phyloP scores from a whole-genome alignment of 176 grass and related monocot genomes.

The Triticum turgidum region DNA sequence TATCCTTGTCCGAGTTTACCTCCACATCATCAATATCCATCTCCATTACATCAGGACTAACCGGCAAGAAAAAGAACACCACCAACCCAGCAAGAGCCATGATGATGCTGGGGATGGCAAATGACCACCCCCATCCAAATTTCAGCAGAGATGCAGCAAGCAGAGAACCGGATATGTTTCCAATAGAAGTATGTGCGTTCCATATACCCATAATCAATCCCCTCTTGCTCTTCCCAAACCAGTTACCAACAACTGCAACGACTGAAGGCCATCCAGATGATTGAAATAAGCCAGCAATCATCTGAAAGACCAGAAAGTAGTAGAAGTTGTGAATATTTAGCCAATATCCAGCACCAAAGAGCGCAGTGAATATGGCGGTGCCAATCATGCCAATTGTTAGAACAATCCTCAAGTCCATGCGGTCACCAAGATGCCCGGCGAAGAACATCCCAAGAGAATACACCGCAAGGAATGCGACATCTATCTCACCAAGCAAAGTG shows the following conservation, averaged over 20 bases:
- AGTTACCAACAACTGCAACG: conserved; percentile 79
- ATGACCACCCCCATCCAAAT: conserved; percentile 90
- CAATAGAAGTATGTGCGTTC: conserved; percentile 85
- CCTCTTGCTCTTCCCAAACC: conserved; percentile 87
- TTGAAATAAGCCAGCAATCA: conserved; percentile 79
- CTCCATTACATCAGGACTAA: conserved; percentile 61
- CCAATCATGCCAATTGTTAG: conserved; percentile 81
- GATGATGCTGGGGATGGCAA: conserved; percentile 68
- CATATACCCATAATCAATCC: conserved; percentile 90
- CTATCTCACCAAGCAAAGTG: conserved; percentile 59
- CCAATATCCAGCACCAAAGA: conserved; percentile 84
- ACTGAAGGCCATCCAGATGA: conserved; percentile 86
- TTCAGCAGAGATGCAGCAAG: conserved; percentile 73
- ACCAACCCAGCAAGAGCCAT: conserved; percentile 58
- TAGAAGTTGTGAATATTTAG: conserved; percentile 72
- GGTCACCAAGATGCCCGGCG: conserved; percentile 74
- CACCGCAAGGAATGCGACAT: conserved; percentile 73
- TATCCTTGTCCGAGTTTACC: conserved; percentile 39
- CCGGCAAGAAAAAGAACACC: conserved; percentile 63
- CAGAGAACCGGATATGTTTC: conserved; percentile 80
- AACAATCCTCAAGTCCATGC: conserved; percentile 74
- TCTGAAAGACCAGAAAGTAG: conserved; percentile 77
- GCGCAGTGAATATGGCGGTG: conserved; percentile 66
- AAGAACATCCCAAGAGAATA: conserved; percentile 88
- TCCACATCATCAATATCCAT: conserved; percentile 42